Conservation (phyloP, 768 basidiomycete genomes). For the Suillus subaureus region DNA sequence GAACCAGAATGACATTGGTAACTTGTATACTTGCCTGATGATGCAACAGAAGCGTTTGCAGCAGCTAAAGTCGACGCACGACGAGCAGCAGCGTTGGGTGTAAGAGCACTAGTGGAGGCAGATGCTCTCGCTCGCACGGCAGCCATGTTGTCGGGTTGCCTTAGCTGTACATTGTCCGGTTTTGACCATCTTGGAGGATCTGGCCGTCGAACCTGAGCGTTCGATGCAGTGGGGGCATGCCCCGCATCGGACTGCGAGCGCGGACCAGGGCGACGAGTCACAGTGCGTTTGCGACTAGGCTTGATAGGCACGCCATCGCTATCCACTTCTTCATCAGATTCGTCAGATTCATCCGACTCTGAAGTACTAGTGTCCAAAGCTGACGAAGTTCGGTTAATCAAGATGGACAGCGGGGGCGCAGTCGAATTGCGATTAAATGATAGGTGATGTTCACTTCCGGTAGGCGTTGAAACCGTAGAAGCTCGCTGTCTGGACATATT, state of each 20-base stretch:
- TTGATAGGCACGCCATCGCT: constrained; percentile 37
- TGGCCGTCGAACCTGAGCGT: constrained; percentile 7
- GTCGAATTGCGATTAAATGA: constrained; percentile 16
- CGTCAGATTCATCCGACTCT: constrained; percentile 37
- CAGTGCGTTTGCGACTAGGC: constrained; percentile 36
- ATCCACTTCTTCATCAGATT: constrained; percentile 38
- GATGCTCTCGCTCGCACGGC: constrained; percentile 48
- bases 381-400: constrained; percentile 13
- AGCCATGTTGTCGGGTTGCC: constrained; percentile 12
- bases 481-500: constrained; percentile 28
- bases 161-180: constrained; percentile 33
- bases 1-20: background rate
- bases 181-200: constrained; percentile 18
- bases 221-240: constrained; percentile 13
- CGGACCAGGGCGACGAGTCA: constrained; percentile 26
- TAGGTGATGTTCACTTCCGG: constrained; percentile 14
- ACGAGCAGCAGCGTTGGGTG: constrained; percentile 52
- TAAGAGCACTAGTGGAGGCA: constrained; percentile 58
- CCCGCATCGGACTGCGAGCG: constrained; percentile 22
- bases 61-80: constrained; percentile 46
- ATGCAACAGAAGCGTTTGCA: constrained; percentile 30
- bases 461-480: constrained; percentile 30
- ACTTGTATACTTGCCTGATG: constrained; percentile 31
- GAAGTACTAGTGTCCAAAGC: constrained; percentile 22
- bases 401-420: constrained; percentile 14